Base-by-base conservation (phyloP, 495 filamentous ascomycete species). In the Aspergillus nanangensis region DNA sequence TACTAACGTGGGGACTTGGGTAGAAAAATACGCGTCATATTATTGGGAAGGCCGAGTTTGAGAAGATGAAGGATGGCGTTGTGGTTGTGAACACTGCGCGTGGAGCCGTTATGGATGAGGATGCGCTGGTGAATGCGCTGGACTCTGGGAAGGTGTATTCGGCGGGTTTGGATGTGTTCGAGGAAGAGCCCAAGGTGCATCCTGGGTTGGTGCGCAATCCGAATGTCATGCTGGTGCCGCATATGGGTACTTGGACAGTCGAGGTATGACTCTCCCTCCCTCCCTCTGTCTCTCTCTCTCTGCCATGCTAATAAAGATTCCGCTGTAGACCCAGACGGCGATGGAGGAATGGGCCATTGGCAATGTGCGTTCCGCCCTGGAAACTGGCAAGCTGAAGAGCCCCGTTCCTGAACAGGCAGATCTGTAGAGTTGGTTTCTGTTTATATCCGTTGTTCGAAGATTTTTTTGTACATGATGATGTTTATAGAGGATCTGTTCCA, bases 1-100 rank as follows among this genome's bases (percentile, higher is more conserved):
- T 31, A 39, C 17, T 48, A 17, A 43, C 48, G 9, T 51, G 34
- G 9, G 9, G 14, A 43, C 48, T 10, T 51, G 34, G 9, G 9
- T 39, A 86, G 82, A 72, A 76, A 65, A 57, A 78, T 31, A 86
- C 84, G 18, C 77, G 71, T 39, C 84, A 87, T 52, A 80, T 83
- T 48, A 85, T 88, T 49, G 75, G 81, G 25, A 71, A 62, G 29
- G 48, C 65, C 3, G 76, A 88, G 52, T 85, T 88, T 56, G 68
- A 66, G 18, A 73, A 72, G 58, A 88, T 87, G 84, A 88, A 87
- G 61, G 68, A 70, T 41, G 82, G 83, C 25, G 75, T 85, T 32
- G 79, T 87, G 22, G 78, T 90, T 19, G 76, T 90, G 44, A 86
- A 87, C 62, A 87, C 84, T 2, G 82, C 83, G 13, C 78, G 82